A percentile compares a stretch with the other conserved stretches of the same genome.
phyloP scores from a whole-genome alignment of 2,329 filamentous ascomycete species.

The Cladophialophora yegresii region DNA sequence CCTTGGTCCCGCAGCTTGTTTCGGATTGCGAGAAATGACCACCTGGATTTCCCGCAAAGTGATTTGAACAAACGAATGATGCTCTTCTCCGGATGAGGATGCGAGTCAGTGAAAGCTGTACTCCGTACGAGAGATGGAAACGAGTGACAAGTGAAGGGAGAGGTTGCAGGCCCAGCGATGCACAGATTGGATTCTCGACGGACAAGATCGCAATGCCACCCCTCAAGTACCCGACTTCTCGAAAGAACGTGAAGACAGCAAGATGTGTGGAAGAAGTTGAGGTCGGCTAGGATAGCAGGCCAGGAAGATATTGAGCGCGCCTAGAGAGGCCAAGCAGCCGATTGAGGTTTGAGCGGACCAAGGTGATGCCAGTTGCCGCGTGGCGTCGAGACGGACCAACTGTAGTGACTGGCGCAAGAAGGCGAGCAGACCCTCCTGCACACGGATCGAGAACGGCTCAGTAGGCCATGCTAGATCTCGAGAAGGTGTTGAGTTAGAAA shows the following conservation, averaged over 20 bases:
- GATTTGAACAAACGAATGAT: neutral
- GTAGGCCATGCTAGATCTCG: neutral
- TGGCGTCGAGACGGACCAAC: constrained; percentile 16
- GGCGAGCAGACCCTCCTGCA: constrained; percentile 3
- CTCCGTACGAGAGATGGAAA: constrained; percentile 14
- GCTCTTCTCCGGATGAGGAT: neutral
- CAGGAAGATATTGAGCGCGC: constrained; percentile 17
- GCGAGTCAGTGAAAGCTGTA: neutral
- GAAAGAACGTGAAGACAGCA: constrained; percentile 24
- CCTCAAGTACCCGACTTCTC: neutral
- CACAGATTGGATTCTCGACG: constrained; percentile 17
- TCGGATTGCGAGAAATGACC: constrained; percentile 1
- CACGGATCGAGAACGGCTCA: neutral
- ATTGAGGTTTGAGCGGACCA: constrained; percentile 21
- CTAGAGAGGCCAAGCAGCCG: constrained; percentile 8
- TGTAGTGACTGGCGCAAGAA: constrained; percentile 9
- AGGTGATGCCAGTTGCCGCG: constrained; percentile 8
- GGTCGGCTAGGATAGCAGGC: constrained; percentile 1
- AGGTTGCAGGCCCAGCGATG: constrained; percentile 17
- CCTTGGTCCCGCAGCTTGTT: constrained; percentile 2
- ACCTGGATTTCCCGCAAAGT: neutral
- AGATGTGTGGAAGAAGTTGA: constrained; percentile 14
- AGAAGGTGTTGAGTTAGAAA: neutral
- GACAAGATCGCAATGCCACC: constrained; percentile 9
- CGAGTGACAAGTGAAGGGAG: constrained; percentile 18